Conservation (phyloP, 225 moss, liverwort and hornwort genomes). For the Marchantia paleacea region DNA sequence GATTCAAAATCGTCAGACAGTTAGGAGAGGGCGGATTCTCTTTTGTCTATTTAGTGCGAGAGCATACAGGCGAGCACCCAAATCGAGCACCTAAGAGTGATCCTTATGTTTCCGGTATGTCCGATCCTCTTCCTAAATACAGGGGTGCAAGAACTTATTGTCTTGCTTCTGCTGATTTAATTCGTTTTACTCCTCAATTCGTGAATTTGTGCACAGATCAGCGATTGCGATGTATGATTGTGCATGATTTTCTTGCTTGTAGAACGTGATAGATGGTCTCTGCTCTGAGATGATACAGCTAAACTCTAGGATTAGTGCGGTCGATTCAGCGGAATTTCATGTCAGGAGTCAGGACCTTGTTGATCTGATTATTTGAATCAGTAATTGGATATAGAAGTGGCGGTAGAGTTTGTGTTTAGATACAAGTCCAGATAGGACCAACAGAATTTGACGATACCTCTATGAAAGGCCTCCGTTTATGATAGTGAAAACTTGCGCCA, state of each 20-base stretch:
- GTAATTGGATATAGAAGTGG: background rate
- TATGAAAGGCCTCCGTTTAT: no score
- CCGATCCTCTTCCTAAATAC: background rate
- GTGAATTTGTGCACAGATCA: background rate
- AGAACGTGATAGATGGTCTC: background rate
- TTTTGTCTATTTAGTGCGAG: constrained; percentile 74
- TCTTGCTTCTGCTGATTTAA: background rate
- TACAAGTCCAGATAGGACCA: background rate
- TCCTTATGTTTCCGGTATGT: constrained; percentile 57
- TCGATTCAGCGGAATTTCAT: background rate
- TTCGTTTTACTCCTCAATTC: background rate
- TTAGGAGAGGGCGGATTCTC: constrained; percentile 96
- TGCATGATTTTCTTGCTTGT: no score
- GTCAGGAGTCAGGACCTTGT: background rate
- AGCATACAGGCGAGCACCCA: constrained; percentile 48
- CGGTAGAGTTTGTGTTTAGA: background rate
- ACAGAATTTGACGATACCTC: background rate
- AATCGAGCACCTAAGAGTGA: constrained; percentile 43
- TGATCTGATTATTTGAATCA: background rate
- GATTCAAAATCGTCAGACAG: constrained; percentile 71
- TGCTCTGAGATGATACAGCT: background rate
- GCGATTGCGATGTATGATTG: background rate
- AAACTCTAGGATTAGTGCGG: background rate
- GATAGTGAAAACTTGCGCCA: no score
- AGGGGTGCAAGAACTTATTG: background rate